phyloP scores from a whole-genome alignment of 73 alveolate species.

The Uronychia binucleata region DNA sequence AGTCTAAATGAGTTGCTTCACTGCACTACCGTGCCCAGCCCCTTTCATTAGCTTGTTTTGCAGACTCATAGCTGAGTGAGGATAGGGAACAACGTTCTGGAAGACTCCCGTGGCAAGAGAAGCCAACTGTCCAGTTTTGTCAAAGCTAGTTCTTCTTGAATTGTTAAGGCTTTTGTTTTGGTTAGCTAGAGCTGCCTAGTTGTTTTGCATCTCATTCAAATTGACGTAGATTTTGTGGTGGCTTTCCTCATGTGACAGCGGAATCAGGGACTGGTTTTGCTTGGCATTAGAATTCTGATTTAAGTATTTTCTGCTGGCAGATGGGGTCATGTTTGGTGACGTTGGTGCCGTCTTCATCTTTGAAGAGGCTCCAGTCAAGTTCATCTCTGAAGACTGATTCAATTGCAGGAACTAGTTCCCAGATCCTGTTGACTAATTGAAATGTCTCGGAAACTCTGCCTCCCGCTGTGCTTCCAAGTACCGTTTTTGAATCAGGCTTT shows the following conservation, averaged over 20 bases:
- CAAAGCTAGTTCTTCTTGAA: background rate
- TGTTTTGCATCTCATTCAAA: background rate
- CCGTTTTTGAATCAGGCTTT: background rate
- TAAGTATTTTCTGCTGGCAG: background rate
- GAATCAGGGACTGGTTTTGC: background rate
- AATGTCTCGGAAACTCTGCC: background rate
- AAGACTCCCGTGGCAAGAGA: background rate
- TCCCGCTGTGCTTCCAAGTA: background rate
- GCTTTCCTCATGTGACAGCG: background rate
- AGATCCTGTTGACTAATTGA: background rate
- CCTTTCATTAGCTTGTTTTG: background rate
- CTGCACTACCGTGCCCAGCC: background rate
- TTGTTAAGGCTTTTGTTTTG: background rate
- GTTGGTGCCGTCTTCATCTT: background rate
- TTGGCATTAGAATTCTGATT: background rate
- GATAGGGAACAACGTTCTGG: background rate
- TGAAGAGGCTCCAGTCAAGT: background rate
- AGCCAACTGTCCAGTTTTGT: background rate
- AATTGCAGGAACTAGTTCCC: background rate
- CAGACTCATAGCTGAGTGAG: background rate
- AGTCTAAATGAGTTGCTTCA: background rate
- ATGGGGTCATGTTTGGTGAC: background rate
- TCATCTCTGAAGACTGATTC: background rate
- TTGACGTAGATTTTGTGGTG: background rate
- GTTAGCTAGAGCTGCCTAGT: background rate